A percentile compares a stretch with the other conserved stretches of the same genome.
These are phyloP conservation scores for Penicillium simplicissimum DNA, from an alignment of 495 filamentous ascomycete genomes.

Conservation along the genomic window DNA sequence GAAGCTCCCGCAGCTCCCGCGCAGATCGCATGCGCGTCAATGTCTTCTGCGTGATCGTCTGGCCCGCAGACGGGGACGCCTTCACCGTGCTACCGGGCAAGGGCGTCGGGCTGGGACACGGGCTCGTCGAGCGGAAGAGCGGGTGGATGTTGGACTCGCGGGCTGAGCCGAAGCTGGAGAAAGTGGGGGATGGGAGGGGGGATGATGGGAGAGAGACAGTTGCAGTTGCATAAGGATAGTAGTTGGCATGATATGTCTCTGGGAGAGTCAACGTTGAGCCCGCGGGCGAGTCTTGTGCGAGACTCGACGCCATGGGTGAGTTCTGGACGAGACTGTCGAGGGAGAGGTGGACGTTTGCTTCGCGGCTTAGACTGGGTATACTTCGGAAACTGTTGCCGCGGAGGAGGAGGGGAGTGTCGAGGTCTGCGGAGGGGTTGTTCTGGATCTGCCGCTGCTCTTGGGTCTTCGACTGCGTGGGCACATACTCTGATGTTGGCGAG, in stretches of 20 bases:
- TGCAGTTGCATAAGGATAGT: background rate
- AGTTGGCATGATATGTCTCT: background rate
- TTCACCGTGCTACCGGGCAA: slow-evolving; percentile 70
- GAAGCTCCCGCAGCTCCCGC: slow-evolving; percentile 49
- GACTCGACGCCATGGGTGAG: slow-evolving; percentile 14
- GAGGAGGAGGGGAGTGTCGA: slow-evolving; percentile 18
- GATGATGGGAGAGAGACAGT: background rate
- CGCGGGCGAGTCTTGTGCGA: slow-evolving; percentile 14
- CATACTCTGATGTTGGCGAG: slow-evolving; percentile 16
- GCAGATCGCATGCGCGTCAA: slow-evolving; percentile 68
- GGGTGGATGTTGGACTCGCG: slow-evolving; percentile 80
- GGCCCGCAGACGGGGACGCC: slow-evolving; percentile 69
- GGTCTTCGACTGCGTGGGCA: background rate
- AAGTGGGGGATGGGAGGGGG: background rate
- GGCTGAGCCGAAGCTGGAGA: background rate
- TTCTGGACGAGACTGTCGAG: slow-evolving; percentile 31
- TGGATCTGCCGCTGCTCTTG: background rate
- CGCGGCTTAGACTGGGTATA: slow-evolving; percentile 26
- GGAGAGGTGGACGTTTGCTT: slow-evolving; percentile 27
- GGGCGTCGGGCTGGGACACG: slow-evolving; percentile 65
- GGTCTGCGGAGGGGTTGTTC: slow-evolving; percentile 2
- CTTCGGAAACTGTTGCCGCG: slow-evolving; percentile 24
- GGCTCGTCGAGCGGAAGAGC: slow-evolving; percentile 75
- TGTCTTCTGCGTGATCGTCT: slow-evolving; percentile 60
- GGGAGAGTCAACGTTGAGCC: slow-evolving; percentile 24